Conservation (phyloP, 768 basidiomycete genomes). For the Kwoniella dendrophila region DNA sequence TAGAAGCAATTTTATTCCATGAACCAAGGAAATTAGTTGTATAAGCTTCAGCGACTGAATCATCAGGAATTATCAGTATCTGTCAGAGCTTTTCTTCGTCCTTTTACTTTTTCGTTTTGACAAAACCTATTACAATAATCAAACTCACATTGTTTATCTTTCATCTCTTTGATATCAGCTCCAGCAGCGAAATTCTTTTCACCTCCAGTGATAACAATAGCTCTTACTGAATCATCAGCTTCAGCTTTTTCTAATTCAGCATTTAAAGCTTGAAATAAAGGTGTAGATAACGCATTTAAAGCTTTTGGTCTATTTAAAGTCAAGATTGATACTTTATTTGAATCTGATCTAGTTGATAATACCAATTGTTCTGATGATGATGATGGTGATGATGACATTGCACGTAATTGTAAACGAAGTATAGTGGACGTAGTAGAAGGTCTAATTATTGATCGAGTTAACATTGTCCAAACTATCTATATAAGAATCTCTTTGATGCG, state of each 20-base stretch:
- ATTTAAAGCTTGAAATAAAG: slow-evolving; percentile 80
- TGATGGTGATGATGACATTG: slow-evolving; percentile 45
- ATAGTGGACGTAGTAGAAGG: not conserved
- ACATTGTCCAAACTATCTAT: slow-evolving; percentile 19
- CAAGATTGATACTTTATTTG: slow-evolving; percentile 46
- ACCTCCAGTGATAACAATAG: slow-evolving; percentile 88
- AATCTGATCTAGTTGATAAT: slow-evolving; percentile 33
- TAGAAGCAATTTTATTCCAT: slow-evolving; percentile 72
- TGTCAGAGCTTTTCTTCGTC: not conserved
- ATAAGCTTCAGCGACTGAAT: slow-evolving; percentile 79
- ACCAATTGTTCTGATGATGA: slow-evolving; percentile 42
- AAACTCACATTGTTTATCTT: slow-evolving; percentile 81
- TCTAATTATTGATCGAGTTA: slow-evolving; percentile 26
- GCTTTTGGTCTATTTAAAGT: slow-evolving; percentile 52
- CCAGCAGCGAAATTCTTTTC: slow-evolving; percentile 94
- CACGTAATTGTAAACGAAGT: slow-evolving; percentile 25
- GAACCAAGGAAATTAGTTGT: slow-evolving; percentile 75
- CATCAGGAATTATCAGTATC: not conserved
- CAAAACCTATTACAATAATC: not conserved
- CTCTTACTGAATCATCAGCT: slow-evolving; percentile 70
- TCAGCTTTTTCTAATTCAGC: slow-evolving; percentile 72
- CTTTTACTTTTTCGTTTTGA: not conserved
- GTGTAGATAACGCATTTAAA: slow-evolving; percentile 76
- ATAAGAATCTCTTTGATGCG: no score
- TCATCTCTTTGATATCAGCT: slow-evolving; percentile 99